Evolutionary conservation across 2,329 filamentous ascomycete genomes (phyloP), one percentile per base, ranked within the genome.

Genomic region (Fusarium oligoseptatum): DNA sequence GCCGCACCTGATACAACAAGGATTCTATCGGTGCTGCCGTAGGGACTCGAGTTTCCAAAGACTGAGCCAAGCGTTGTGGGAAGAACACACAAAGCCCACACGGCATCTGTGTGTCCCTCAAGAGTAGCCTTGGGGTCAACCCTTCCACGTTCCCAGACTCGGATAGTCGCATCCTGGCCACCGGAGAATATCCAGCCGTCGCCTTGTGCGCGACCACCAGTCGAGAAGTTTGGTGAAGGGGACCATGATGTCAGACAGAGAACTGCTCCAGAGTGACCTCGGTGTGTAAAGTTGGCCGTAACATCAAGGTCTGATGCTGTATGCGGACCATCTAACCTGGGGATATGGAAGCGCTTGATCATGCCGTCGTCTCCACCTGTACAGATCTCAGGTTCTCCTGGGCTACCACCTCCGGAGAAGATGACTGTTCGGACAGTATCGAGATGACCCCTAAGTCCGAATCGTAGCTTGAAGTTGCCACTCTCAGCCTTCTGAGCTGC

Each of bases 121-220:
- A 99, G 87, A 0, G 95, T 98, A 3, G 95, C 95, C 83, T 98
- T 98, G 9, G 97, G 95, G 81, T 98, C 97, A 36, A 99, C 95
- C 56, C 96, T 89, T 32, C 96, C 96, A 60, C 95, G 91, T 83
- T 99, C 96, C 97, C 97, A 99, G 0, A 99, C 95, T 34, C 95
- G 91, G 41, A 99, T 92, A 8, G 95, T 97, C 20, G 94, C 92
- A 83, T 99, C 97, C 82, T 98, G 95, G 5, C 97, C 97, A 70
- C 97, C 97, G 6, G 96, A 98, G 83, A 99, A 99, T 75, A 99
- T 95, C 97, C 97, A 99, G 32, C 97, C 97, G 78, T 98, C 97
- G 36, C 96, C 96, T 77, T 93, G 91, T 9, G 94, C 94, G 72
- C 95, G 91, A 8, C 95, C 95, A 39, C 95, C 94, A 20, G 95